Evolutionary conservation across 768 basidiomycete genomes (phyloP), one percentile per base, ranked within the genome.

Genomic region (Symmetrospora coprosmae): DNA sequence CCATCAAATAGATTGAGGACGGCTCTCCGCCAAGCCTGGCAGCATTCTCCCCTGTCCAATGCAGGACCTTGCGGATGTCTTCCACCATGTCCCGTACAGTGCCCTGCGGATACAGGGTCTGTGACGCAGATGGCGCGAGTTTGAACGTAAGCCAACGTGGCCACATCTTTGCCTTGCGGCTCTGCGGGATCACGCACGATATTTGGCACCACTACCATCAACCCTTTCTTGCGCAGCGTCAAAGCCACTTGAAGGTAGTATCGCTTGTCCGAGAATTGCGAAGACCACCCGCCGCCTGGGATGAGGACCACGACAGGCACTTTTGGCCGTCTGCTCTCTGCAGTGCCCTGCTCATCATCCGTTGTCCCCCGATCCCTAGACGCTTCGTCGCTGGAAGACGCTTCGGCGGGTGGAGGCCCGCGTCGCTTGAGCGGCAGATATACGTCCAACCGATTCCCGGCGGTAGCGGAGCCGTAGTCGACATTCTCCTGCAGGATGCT

Each of bases 181-280:
- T 5, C 2, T 1, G 25, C 8, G 23, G 4, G 7, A 6, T 62
- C 51, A 37, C 46, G 11, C 35, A 62, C 53, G 40, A 69, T 66
- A 33, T 66, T 61, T 1, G 68, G 68, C 8, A 69, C 61, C 11
- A 69, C 58, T 8, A 65, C 59, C 23, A 48, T 37, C 3, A 37
- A 43, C 13, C 62, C 62, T 19, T 60, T 35, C 48, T 49, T 59
- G 14, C 62, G 41, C 40, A 64, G 33, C 25, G 56, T 64, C 31
- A 64, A 17, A 17, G 56, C 62, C 5, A 55, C 40, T 33, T 59
- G 19, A 21, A 58, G 39, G 27, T 41, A 58, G 55, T 46, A 58
- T 31, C 55, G 7, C 55, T 58, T 58, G 55, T 58, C 55, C 8
- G 30, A 19, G 21, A 58, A 47, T n/a, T n/a, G n/a, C 28, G 39